phyloP scores from a whole-genome alignment of 148 eudicot species.

The Fagopyrum tataricum region DNA sequence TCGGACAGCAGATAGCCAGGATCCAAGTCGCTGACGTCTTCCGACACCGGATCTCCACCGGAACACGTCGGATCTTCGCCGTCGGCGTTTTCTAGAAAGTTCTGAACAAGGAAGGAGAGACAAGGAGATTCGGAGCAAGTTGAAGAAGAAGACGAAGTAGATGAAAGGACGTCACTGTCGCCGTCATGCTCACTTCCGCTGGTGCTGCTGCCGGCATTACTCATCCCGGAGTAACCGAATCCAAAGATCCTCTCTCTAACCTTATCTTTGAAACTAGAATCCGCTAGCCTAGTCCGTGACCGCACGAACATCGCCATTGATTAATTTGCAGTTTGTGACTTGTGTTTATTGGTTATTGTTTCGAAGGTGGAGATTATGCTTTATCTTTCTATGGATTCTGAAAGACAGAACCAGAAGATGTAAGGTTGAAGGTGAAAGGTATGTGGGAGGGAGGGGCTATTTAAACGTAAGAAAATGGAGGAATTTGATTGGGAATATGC shows the following conservation, averaged over 20 bases:
- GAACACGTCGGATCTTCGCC: neutral
- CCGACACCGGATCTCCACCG: constrained; percentile 14
- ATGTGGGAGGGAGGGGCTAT: neutral
- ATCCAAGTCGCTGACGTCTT: constrained; percentile 31
- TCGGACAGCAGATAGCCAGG: constrained; percentile 18
- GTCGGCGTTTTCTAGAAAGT: constrained; percentile 31
- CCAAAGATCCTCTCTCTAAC: neutral
- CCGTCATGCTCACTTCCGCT: constrained; percentile 71
- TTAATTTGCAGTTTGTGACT: constrained; percentile 12
- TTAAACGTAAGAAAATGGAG: neutral
- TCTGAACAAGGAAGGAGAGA: constrained; percentile 42
- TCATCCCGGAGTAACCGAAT: neutral
- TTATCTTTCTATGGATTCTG: neutral
- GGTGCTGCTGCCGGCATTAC: constrained; percentile 21
- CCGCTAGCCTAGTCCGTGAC: constrained; percentile 15
- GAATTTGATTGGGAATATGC: constrained; percentile 1
- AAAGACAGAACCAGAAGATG: neutral
- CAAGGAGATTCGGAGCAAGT: constrained; percentile 18
- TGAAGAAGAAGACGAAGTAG: constrained; percentile 25
- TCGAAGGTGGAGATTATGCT: neutral
- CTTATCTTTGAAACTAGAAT: neutral
- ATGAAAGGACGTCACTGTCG: constrained; percentile 27
- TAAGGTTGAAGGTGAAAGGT: neutral
- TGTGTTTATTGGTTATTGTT: neutral
- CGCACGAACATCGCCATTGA: constrained; percentile 36